Conservation (phyloP, 2,329 filamentous ascomycete species). For the Lecanoromycetidae sp. region DNA sequence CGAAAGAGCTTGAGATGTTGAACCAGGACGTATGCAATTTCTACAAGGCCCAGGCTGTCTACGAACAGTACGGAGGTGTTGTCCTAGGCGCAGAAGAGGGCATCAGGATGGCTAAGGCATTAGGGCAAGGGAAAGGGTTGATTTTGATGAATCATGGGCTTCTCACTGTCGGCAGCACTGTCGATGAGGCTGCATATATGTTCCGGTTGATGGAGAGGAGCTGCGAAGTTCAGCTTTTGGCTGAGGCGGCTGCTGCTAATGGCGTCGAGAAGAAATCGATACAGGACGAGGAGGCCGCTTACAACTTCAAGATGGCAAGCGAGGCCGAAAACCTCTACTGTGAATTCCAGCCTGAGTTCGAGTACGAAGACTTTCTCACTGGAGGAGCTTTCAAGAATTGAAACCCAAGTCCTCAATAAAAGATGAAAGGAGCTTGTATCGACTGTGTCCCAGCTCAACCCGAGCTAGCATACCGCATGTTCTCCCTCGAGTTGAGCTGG, state of each 20-base stretch:
- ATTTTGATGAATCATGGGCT: slow-evolving; percentile 63
- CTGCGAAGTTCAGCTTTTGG: slow-evolving; percentile 55
- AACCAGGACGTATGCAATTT: slow-evolving; percentile 31
- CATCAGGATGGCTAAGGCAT: slow-evolving; percentile 47
- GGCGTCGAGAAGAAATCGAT: slow-evolving; percentile 42
- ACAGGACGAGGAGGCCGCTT: slow-evolving; percentile 43
- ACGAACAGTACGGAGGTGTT: slow-evolving; percentile 52
- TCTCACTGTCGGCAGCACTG: slow-evolving; percentile 56
- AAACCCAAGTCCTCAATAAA: no score
- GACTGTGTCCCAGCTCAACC: no score
- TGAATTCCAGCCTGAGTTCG: no score
- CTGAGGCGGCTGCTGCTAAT: slow-evolving; percentile 46
- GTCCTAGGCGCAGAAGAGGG: slow-evolving; percentile 55
- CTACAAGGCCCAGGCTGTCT: slow-evolving; percentile 46
- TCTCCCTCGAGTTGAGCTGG: no score
- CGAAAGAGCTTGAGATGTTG: slow-evolving; percentile 54
- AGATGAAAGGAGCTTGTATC: no score
- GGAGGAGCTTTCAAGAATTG: no score
- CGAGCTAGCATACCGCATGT: no score
- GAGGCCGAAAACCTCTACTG: slow-evolving; percentile 26
- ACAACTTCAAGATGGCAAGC: slow-evolving; percentile 38
- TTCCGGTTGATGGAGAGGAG: slow-evolving; percentile 57
- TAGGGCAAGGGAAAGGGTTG: slow-evolving; percentile 51
- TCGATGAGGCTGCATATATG: slow-evolving; percentile 62
- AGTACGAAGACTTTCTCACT: no score